Base-by-base conservation (phyloP, 345 rosid genomes). In the Rhodamnia rubescens region DNA sequence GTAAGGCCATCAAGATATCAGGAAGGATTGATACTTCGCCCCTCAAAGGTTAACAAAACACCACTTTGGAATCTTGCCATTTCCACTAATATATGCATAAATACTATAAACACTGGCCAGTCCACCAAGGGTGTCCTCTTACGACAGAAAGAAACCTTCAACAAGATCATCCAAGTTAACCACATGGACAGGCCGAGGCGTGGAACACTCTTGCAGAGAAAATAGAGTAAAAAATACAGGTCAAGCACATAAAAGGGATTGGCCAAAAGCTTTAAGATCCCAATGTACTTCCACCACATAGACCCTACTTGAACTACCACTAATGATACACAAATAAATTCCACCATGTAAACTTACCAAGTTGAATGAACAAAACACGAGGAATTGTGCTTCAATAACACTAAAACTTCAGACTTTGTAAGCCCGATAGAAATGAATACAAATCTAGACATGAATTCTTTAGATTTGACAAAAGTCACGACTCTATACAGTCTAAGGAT, bases 1-100 rank as follows among this genome's bases (percentile, higher is more conserved):
- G 92, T 93, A 96, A 95, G 98, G 98, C 97, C 99, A 94, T 94
- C 98, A 91, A 91, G 93, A 94, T 94, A 92, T 92, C 96, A 96
- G 96, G 87, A 94, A 91, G 94, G 89, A 92, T 88, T 90, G 94
- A 89, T 90, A 92, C 96, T 92, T 94, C 96, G 94, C 96, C 93
- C 95, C 90, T 92, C 95, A 96, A 83, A 93, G 94, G 87, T 90
- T 94, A 94, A 96, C 92, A 83, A 95, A 92, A 94, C 94, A 95
- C 98, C 98, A 93, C 89, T 93, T 91, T 92, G 94, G 96, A 92
- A 92, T 92, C 95, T 92, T 87, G 95, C 95, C 96, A 95, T 91
- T 90, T 90, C 94, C 96, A 91, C 69, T 88, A 92, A 90, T 92
- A 93, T 90, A 94, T 89, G 93, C 95, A 96, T 90, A 87, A 91